Evolutionary conservation across 1,284 basidiomycete species (phyloP), one percentile per base, ranked within the genome.

Genomic region (Puccinia polysora): DNA sequence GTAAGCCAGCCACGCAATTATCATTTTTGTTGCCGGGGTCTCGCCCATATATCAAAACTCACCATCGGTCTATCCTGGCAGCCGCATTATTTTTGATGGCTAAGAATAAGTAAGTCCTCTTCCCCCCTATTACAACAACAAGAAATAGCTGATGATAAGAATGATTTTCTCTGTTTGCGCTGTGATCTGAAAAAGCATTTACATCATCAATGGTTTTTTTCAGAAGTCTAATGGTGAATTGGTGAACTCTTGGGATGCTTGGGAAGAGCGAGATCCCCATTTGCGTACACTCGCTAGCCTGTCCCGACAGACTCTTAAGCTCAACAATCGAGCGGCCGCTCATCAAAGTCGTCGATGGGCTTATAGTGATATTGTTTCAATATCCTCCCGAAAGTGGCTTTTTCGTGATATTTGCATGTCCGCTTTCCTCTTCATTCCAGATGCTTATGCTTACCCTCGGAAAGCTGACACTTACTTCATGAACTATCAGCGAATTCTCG

Each of bases 121-220:
- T 53, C 49, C 55, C 34, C 45, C 38, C 60, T 65, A 10, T 73
- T 84, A 74, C 94, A 91, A 25, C 89, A 93, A 58, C 88, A 89
- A 7, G 85, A 90, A 15, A 87, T 94, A 65, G 86, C 86, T 34
- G 91, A 91, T 0, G 89, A 94, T 0, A 91, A 94, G 79, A 89
- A 89, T 28, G 90, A 87, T 76, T 89, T 89, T 91, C 75, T 79
- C 87, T 81, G 38, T 8, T 45, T 18, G 8, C 40, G 34, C 38
- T n/a, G 50, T n/a, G 47, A n/a, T 50, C 23, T 30, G n/a, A 30
- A 32, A 1, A 49, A 89, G 93, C 77, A 80, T 97, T 6, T 97
- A 97, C 77, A 88, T 97, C 82, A 82, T 97, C 15, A 92, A 97
- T 77, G 92, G 93, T 5, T 83, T 96, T n/a, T 88, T 95, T 15